phyloP scores from a whole-genome alignment of 805 yeast species.

The Metschnikowia chrysomelidarum region DNA sequence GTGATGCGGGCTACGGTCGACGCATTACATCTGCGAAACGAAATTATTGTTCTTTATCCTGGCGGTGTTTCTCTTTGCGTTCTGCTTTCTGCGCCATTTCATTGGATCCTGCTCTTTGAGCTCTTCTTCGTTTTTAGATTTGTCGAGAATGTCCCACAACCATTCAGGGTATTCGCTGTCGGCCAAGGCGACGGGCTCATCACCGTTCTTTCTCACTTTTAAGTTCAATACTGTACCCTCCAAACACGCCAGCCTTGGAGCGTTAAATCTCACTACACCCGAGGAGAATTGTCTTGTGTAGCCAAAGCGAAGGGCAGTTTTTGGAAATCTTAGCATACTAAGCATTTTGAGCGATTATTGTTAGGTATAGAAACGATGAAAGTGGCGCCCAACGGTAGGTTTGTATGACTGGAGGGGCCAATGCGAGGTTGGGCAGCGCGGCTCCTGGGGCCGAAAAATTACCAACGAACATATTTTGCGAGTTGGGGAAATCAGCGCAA shows the following conservation, averaged over 20 bases:
- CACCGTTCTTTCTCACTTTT: conserved; percentile 74
- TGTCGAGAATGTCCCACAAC: conserved; percentile 86
- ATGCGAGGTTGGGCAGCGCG: too few relatives aligned
- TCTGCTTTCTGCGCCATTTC: conserved; percentile 62
- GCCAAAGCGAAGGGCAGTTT: conserved; percentile 10
- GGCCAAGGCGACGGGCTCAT: conserved; percentile 82
- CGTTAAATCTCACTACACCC: conserved; percentile 5
- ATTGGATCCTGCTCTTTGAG: conserved; percentile 60
- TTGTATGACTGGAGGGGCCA: too few relatives aligned
- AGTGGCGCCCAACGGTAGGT: too few relatives aligned
- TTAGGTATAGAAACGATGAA: too few relatives aligned
- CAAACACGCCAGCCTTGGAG: conserved; percentile 48
- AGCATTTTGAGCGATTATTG: conserved; percentile 1
- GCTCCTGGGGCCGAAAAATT: too few relatives aligned
- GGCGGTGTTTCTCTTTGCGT: conserved; percentile 65
- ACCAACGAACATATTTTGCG: too few relatives aligned
- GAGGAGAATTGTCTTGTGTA: conserved; percentile 13
- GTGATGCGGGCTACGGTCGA: conserved; percentile 5
- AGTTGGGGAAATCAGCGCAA: too few relatives aligned
- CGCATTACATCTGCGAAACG: conserved; percentile 38
- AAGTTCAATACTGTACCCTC: conserved; percentile 74
- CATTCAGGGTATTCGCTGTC: conserved; percentile 92
- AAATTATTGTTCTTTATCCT: conserved; percentile 79
- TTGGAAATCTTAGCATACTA: conserved; percentile 9
- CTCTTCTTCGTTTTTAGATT: conserved; percentile 53